Conservation (phyloP, 345 rosid species). For the Abelmoschus esculentus region DNA sequence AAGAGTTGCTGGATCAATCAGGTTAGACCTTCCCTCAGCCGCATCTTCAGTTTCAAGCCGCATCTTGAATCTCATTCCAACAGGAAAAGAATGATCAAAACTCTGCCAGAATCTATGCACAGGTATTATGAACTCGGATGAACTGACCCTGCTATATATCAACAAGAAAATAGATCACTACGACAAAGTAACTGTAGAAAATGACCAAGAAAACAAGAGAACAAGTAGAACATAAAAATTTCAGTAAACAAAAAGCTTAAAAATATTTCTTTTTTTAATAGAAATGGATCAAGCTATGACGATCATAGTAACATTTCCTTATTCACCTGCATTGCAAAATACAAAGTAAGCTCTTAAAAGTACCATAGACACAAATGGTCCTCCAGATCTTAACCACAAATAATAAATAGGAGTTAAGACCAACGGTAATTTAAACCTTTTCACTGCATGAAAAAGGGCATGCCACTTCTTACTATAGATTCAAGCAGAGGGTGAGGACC, state of each 20-base stretch:
- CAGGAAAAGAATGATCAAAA: constrained; percentile 43
- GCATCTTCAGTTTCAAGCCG: constrained; percentile 77
- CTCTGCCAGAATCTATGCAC: constrained; percentile 67
- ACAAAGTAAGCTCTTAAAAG: too few relatives aligned
- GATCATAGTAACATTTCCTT: too few relatives aligned
- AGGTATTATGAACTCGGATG: constrained; percentile 74
- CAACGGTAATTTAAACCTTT: not conserved
- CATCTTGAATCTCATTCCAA: constrained; percentile 88
- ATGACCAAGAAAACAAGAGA: not conserved
- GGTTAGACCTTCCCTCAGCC: constrained; percentile 65
- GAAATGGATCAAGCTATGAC: too few relatives aligned
- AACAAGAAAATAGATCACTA: not conserved
- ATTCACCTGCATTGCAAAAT: too few relatives aligned
- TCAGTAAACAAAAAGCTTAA: not conserved
- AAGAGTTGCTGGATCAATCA: constrained; percentile 1
- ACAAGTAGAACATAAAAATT: not conserved
- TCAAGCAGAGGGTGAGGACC: not conserved
- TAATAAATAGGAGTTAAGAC: constrained; percentile 6
- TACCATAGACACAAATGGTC: too few relatives aligned
- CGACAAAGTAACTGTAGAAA: not conserved
- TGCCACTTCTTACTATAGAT: not conserved
- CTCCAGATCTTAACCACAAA: not conserved
- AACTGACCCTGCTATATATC: constrained; percentile 42
- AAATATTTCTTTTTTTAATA: not conserved
- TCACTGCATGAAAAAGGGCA: not conserved